Base-by-base conservation (phyloP, 1,139 yeast genomes). In the Meyerozyma athensensis region DNA sequence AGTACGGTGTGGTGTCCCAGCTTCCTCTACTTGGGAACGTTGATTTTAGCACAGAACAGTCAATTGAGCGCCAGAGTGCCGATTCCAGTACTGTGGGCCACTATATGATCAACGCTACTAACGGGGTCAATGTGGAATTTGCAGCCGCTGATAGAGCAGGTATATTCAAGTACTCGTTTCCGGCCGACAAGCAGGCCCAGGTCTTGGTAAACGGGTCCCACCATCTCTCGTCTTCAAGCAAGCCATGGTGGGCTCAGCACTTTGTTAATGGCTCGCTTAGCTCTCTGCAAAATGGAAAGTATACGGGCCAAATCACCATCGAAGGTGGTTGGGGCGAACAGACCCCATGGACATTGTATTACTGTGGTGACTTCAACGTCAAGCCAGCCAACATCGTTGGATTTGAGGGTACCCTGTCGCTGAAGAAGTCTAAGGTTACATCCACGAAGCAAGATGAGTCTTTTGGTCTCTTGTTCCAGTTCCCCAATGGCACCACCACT, bases 251-350 rank as follows among this genome's bases (percentile, higher is more conserved):
- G 64, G 49, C 61, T 2, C 66, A 61, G 37, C 47, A 56, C 36
- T 55, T 60, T 40, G 55, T 52, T 16, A 51, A 53, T 34, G 64
- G 64, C 3, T 43, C 57, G 3, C 40, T 59, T 28, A 44, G 45
- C 8, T 50, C 56, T 2, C 35, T 42, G 12, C 37, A 35, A n/a
- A 49, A 55, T 19, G 33, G 41, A 21, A 38, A 45, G 19, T 61
- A 61, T 38, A 43, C 47, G 7, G 66, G 68, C 2, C 34, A 46
- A 8, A 47, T 55, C 4, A 52, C 58, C 3, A 50, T 57, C 14
- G 45, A 49, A 19, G 63, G 64, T 19, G 68, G 68, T 3, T 61
- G 66, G 66, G 63, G 61, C 8, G 54, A 52, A 10, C 61, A 58
- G 39, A 35, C 37, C 5, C 47, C 57, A 1, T 61, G 65, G 64